A percentile compares a stretch with the other conserved stretches of the same genome.
phyloP scores from a whole-genome alignment of 352 stramenopile genomes.

The Blastocystis sp. region DNA sequence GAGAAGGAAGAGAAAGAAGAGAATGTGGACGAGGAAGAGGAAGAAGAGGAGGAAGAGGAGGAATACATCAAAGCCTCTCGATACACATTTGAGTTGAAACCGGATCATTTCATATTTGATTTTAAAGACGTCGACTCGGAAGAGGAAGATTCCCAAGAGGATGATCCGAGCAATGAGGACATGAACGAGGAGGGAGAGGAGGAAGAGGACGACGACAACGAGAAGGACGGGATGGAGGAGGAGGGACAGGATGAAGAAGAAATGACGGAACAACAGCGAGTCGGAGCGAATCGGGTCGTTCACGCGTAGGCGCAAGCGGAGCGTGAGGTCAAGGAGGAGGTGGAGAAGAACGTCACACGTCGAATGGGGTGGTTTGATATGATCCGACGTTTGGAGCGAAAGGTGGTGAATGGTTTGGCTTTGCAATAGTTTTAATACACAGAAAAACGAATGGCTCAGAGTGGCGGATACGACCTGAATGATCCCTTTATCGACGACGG shows the following conservation, averaged over 20 bases:
- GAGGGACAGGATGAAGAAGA: neutral
- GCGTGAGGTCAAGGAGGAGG: neutral
- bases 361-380: constrained; percentile 55
- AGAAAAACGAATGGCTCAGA: constrained; percentile 48
- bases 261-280: constrained; percentile 44
- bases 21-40: neutral
- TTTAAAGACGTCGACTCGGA: constrained; percentile 36
- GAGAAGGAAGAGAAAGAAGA: neutral
- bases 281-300: neutral
- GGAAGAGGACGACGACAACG: constrained; percentile 45
- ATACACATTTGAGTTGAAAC: neutral
- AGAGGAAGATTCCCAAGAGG: constrained; percentile 14
- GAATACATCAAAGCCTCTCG: constrained; percentile 42
- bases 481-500: constrained; percentile 50
- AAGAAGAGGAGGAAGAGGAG: constrained; percentile 2
- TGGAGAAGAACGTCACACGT: constrained; percentile 40
- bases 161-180: neutral
- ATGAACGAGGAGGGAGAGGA: constrained; percentile 5
- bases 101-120: constrained; percentile 44
- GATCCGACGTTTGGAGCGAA: constrained; percentile 34
- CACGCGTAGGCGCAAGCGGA: constrained; percentile 1
- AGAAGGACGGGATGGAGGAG: constrained; percentile 26
- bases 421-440: neutral
- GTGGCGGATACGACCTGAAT: constrained; percentile 24
- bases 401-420: constrained; percentile 34